A percentile compares a stretch with the other conserved stretches of the same genome.
phyloP scores from a whole-genome alignment of 345 rosid species.

The Fremontodendron californicum region DNA sequence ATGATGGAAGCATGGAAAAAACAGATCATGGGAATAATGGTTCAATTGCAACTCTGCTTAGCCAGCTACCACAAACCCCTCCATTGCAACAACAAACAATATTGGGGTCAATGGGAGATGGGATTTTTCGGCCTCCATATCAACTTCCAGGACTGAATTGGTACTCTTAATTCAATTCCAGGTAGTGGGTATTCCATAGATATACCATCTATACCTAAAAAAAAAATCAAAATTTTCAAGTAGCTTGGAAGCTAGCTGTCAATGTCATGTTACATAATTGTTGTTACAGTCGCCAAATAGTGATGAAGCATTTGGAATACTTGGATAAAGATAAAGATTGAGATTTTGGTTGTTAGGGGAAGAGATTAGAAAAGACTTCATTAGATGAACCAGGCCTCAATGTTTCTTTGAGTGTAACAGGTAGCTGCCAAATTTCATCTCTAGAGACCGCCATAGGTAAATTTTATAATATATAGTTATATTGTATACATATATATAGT shows the following conservation, averaged over 20 bases:
- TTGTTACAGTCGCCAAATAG: conserved; percentile 15
- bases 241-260: conserved; percentile 7
- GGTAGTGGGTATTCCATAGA: conserved; percentile 6
- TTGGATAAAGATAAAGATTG: conserved; percentile 16
- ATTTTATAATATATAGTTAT: neutral
- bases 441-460: conserved; percentile 23
- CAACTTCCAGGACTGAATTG: conserved; percentile 72
- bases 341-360: conserved; percentile 33
- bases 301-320: neutral
- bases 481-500: neutral
- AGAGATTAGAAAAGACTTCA: conserved; percentile 13
- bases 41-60: conserved; percentile 43
- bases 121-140: conserved; percentile 48
- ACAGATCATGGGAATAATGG: conserved; percentile 36
- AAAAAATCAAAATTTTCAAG: neutral
- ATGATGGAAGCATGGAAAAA: conserved; percentile 24
- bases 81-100: conserved; percentile 44
- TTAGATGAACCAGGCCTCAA: conserved; percentile 11
- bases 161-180: conserved; percentile 45
- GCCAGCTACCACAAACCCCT: conserved; percentile 49
- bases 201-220: neutral
- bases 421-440: conserved; percentile 22
- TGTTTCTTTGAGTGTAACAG: conserved; percentile 11
- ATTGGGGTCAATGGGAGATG: conserved; percentile 53
- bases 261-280: conserved; percentile 2